These are phyloP conservation scores for Penicillium brasilianum DNA, from an alignment of 2,329 filamentous ascomycete genomes.

Conservation along the genomic window DNA sequence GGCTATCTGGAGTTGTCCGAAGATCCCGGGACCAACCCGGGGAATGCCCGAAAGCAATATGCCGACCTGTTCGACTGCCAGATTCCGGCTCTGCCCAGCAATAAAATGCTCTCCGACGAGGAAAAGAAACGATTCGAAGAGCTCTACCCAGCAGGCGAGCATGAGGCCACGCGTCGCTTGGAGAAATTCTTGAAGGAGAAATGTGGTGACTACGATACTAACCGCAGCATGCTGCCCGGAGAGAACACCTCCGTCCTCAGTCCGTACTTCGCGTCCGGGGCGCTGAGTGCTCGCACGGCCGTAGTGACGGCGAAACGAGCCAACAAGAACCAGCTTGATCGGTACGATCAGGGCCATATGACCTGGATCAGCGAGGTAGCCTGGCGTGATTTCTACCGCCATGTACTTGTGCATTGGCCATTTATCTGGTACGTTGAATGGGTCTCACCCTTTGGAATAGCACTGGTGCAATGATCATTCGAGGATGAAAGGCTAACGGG, in stretches of 20 bases:
- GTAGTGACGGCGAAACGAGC: conserved; percentile 65
- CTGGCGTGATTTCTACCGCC: conserved; percentile 88
- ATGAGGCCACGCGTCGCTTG: conserved; percentile 69
- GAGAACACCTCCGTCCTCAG: conserved; percentile 71
- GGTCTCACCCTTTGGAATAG: too few species aligned
- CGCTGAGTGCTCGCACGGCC: conserved; percentile 69
- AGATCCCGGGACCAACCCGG: conserved; percentile 62
- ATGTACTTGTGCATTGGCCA: conserved; percentile 84
- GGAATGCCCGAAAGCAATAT: conserved; percentile 55
- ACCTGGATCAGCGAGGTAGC: conserved; percentile 83
- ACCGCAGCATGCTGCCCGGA: conserved; percentile 68
- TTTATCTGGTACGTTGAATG: conserved; percentile 56
- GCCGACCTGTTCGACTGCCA: conserved; percentile 62
- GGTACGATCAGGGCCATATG: conserved; percentile 67
- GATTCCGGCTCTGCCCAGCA: conserved; percentile 67
- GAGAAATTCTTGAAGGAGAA: conserved; percentile 70
- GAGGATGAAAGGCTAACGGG: conserved; percentile 8
- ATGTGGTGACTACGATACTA: conserved; percentile 65
- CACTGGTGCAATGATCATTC: too few species aligned
- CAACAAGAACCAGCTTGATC: conserved; percentile 68
- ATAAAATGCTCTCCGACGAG: conserved; percentile 64
- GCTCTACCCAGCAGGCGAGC: conserved; percentile 77
- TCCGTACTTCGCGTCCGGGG: conserved; percentile 73
- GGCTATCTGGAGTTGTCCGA: conserved; percentile 68
- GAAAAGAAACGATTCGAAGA: conserved; percentile 62